These are phyloP conservation scores for Bryoglossum gracile DNA, from an alignment of 495 filamentous ascomycete genomes.

Conservation along the genomic window DNA sequence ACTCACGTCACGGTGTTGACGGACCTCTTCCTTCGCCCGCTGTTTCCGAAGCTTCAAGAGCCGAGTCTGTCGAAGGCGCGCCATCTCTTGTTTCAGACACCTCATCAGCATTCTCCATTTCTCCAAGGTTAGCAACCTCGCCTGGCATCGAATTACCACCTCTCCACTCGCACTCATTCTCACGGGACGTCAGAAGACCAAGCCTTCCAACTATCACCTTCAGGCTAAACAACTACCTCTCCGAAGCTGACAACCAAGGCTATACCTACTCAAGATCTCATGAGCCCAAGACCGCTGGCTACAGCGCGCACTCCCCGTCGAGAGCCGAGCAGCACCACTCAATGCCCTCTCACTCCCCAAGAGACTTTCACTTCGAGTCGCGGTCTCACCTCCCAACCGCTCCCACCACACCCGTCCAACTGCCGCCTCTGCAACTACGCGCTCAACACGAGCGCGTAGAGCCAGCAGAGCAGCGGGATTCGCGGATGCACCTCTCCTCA, in stretches of 20 bases:
- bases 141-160: slow-evolving; percentile 25
- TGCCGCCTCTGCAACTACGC: slow-evolving; percentile 19
- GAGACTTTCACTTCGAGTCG: slow-evolving; percentile 13
- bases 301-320: too few species aligned
- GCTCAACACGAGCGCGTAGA: slow-evolving; percentile 1
- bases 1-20: slow-evolving; percentile 40
- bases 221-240: slow-evolving; percentile 10
- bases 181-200: slow-evolving; percentile 15
- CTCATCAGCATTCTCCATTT: slow-evolving; percentile 55
- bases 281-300: not conserved
- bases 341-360: not conserved
- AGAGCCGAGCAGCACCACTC: not conserved
- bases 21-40: slow-evolving; percentile 65
- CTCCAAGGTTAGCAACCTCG: slow-evolving; percentile 35
- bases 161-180: slow-evolving; percentile 7
- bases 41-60: slow-evolving; percentile 50
- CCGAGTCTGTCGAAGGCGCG: slow-evolving; percentile 53
- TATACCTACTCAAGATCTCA: slow-evolving; percentile 5
- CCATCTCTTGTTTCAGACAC: slow-evolving; percentile 68
- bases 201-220: slow-evolving; percentile 19
- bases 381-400: slow-evolving; percentile 15
- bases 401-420: slow-evolving; percentile 20
- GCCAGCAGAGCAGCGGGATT: slow-evolving; percentile 15
- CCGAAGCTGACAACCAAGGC: slow-evolving; percentile 11
- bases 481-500: slow-evolving; percentile 24